Base-by-base conservation (phyloP, 2,329 filamentous ascomycete genomes). In the Phaeosphaeria sp. region DNA sequence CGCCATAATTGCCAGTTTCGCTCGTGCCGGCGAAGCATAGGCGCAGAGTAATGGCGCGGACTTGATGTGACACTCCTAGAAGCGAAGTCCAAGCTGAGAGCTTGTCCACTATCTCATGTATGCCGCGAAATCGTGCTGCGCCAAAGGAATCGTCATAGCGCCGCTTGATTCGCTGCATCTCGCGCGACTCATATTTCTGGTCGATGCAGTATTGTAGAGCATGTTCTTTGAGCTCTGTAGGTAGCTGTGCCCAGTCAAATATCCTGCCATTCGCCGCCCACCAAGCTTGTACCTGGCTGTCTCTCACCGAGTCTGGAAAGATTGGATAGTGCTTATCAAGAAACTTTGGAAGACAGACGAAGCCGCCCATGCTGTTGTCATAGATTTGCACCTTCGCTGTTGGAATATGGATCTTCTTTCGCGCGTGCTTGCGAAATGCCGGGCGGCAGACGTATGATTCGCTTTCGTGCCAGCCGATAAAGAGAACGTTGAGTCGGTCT, bases 171-270 rank as follows among this genome's bases (percentile, higher is more conserved):
- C n/a, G 18, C n/a, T 23, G 23, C 17, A 27, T 25, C 51, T 27
- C 11, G 15, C 15, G 9, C 7, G n/a, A 33, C 18, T 20, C n/a
- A 3, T 15, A 52, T 43, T 9, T 13, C 17, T 21, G 46, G 50
- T 11, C 51, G 52, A 4, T 46, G 56, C 20, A 59, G 46, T 41
- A 73, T 55, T 61, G 50, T 1, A 75, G 33, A 23, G 74, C 52
- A 13, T 59, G 46, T 27, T 69, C 66, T 36, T 74, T 75, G 0
- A 75, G 30, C 22, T 76, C 72, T 0, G 60, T 71, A 0, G 73
- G 65, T 0, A 75, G 50, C 1, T 9, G 44, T 0, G 18, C 39
- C 72, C 71, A 76, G 11, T 71, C 60, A 62, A 74, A 73, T 1
- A 5, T 33, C n/a, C 62, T 62, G 3, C 65, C 62, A n/a, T 73